Base-by-base conservation (phyloP, 2,329 filamentous ascomycete genomes). In the Cladosporium sp. region DNA sequence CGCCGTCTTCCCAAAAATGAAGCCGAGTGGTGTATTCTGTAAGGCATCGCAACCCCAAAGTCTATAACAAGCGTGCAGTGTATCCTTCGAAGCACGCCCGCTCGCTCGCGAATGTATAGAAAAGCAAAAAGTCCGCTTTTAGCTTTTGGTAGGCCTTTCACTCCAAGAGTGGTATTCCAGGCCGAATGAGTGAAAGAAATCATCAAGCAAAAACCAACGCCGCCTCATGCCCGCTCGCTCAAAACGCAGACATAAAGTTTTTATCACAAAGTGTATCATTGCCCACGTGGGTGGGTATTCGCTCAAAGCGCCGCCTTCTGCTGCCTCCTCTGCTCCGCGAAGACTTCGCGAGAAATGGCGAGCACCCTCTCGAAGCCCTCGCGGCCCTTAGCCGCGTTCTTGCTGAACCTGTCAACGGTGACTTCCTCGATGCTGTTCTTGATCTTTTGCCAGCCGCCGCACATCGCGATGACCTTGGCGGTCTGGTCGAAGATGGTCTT, bases 311-410 rank as follows among this genome's bases (percentile, higher is more conserved):
- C 46, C 13, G 34, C 21, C 46, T 28, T 73, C 71, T 8, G 81
- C 64, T 86, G 84, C 76, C 91, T 90, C 78, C 88, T 87, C 81
- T 98, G 92, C 83, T 97, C 92, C 65, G 91, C 90, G 75, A 97
- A 98, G 0, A 93, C 93, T 75, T 91, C 87, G 70, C 94, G 84
- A 79, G 92, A 96, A 89, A 97, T 97, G 76, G 92, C 91, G 34
- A 99, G 85, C 10, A 99, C 95, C 68, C 90, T 88, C 82, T 99
- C 95, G 76, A 99, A 99, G 1, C 95, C 95, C 79, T 98, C 93
- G 69, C 91, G 89, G 69, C 95, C 95, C 80, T 92, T 93, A 71
- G 85, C 84, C 26, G 95, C 94, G 75, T 99, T 99, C 79, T 99
- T 92, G 71, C 88, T 86, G 82, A 99, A 99, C 63, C 92, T 84